phyloP scores from a whole-genome alignment of 2,329 filamentous ascomycete species.

The Hirsutella rhossiliensis region DNA sequence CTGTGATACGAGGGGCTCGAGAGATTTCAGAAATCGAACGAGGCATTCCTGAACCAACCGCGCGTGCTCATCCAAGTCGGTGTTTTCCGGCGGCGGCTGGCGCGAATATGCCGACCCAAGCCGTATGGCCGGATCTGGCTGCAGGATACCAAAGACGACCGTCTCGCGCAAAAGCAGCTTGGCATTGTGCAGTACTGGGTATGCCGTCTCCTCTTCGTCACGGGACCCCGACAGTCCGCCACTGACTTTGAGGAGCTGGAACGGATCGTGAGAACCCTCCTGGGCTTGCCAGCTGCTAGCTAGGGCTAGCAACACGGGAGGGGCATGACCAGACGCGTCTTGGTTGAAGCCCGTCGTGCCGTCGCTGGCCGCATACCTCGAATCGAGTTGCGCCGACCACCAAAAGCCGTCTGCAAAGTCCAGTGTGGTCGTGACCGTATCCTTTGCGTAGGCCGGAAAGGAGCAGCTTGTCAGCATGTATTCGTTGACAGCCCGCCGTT shows the following conservation, averaged over 20 bases:
- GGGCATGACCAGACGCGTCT: conserved; percentile 27
- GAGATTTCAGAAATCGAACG: conserved; percentile 37
- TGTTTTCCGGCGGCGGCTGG: conserved; percentile 24
- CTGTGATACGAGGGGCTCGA: conserved; percentile 31
- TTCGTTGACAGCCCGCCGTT: conserved; percentile 38
- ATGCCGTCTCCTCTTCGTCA: conserved; percentile 33
- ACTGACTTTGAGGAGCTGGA: conserved; percentile 38
- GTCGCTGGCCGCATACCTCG: conserved; percentile 11
- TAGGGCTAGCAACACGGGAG: conserved; percentile 37
- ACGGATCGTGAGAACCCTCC: conserved; percentile 36
- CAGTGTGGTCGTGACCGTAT: conserved; percentile 30
- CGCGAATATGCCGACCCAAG: conserved; percentile 12
- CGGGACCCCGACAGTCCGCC: conserved; percentile 35
- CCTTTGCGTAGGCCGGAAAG: conserved; percentile 24
- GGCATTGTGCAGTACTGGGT: conserved; percentile 38
- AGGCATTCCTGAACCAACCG: conserved; percentile 37
- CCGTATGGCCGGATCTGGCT: conserved; percentile 31
- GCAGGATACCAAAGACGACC: conserved; percentile 40
- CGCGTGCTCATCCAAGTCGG: conserved; percentile 33
- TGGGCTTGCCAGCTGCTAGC: conserved; percentile 39
- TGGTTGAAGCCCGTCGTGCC: conserved; percentile 7
- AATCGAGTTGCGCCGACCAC: conserved; percentile 39
- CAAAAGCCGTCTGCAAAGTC: conserved; percentile 47
- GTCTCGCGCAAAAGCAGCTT: conserved; percentile 44
- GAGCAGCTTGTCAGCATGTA: conserved; percentile 34